These are phyloP conservation scores for Microsporum ferrugineum DNA, from an alignment of 2,329 filamentous ascomycete species.

Conservation along the genomic window DNA sequence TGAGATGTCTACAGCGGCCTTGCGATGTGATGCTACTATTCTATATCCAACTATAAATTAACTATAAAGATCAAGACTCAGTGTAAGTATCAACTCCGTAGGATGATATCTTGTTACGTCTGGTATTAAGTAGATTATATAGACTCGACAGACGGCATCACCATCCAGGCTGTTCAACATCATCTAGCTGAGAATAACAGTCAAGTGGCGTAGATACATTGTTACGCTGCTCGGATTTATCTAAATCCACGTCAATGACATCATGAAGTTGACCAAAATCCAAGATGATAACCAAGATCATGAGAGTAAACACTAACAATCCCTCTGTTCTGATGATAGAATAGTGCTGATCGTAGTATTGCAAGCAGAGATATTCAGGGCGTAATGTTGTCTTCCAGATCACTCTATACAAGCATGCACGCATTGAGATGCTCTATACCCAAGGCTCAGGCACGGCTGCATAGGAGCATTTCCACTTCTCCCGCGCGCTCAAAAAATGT, in stretches of 20 bases:
- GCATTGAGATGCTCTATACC: neutral
- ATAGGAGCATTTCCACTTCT: neutral
- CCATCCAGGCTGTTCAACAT: too few relatives aligned
- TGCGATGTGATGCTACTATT: neutral
- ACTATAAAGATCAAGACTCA: too few relatives aligned
- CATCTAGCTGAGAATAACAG: too few relatives aligned
- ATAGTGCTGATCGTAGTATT: too few relatives aligned
- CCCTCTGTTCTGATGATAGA: neutral
- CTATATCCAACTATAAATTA: too few relatives aligned
- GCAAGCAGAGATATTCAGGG: neutral
- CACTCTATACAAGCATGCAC: neutral
- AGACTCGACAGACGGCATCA: too few relatives aligned
- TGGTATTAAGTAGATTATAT: too few relatives aligned
- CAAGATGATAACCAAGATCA: neutral
- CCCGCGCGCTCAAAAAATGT: neutral
- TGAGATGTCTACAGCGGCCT: neutral
- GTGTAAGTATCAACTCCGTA: too few relatives aligned
- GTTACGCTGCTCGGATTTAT: neutral
- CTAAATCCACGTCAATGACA: neutral
- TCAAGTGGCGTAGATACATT: neutral
- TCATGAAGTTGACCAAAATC: neutral
- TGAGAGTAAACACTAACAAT: neutral
- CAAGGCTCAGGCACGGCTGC: neutral
- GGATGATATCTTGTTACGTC: too few relatives aligned
- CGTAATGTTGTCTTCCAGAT: neutral